phyloP scores from a whole-genome alignment of 2,329 filamentous ascomycete species.

The Xylariaceae sp. region DNA sequence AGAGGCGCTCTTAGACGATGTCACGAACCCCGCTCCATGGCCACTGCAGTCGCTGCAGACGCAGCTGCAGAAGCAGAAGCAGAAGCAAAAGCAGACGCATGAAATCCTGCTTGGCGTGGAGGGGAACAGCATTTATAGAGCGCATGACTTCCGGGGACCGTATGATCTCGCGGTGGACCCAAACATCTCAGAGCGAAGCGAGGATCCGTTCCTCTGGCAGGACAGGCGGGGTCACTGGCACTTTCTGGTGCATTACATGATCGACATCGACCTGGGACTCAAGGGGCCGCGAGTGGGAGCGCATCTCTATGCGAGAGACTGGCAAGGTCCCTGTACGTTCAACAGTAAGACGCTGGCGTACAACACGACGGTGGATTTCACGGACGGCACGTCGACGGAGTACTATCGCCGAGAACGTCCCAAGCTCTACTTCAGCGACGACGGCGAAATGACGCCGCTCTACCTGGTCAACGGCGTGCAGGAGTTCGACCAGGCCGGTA shows the following conservation, averaged over 20 bases:
- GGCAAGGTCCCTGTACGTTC: slow-evolving; percentile 26
- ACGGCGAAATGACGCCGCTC: slow-evolving; percentile 42
- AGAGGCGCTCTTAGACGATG: slow-evolving; percentile 19
- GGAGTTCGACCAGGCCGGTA: slow-evolving; percentile 32
- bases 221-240: slow-evolving; percentile 30
- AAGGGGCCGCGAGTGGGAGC: slow-evolving; percentile 28
- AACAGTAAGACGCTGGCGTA: slow-evolving; percentile 22
- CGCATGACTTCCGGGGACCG: slow-evolving; percentile 25
- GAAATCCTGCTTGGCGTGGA: slow-evolving; percentile 34
- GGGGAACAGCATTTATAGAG: slow-evolving; percentile 34
- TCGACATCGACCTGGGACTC: slow-evolving; percentile 25
- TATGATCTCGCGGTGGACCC: slow-evolving; percentile 26
- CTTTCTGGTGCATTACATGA: slow-evolving; percentile 27
- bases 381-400: slow-evolving; percentile 36
- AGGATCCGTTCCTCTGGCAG: slow-evolving; percentile 31
- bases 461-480: slow-evolving; percentile 46
- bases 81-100: slow-evolving; percentile 22
- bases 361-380: slow-evolving; percentile 32
- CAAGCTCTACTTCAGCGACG: slow-evolving; percentile 44
- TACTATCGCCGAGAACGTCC: slow-evolving; percentile 44
- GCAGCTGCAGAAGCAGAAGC: too few species aligned
- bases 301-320: slow-evolving; percentile 22
- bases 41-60: slow-evolving; percentile 30
- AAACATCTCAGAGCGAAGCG: slow-evolving; percentile 26
- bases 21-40: slow-evolving; percentile 40